These are phyloP conservation scores for Caloboletus inedulis DNA, from an alignment of 1,284 basidiomycete species.

Conservation along the genomic window DNA sequence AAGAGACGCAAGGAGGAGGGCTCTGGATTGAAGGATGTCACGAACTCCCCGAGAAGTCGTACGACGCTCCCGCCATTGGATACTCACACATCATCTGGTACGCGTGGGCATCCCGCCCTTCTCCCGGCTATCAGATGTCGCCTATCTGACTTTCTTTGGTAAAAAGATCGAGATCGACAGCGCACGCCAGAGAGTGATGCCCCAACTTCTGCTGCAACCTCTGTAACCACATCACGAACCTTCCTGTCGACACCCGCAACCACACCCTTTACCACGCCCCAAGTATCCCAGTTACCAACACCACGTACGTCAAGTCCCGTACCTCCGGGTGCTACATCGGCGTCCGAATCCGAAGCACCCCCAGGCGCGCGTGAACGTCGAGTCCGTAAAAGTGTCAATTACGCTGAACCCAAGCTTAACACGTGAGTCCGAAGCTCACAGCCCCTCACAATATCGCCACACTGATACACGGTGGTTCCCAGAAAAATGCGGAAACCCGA, in stretches of 20 bases:
- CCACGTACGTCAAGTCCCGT: slow-evolving; percentile 50
- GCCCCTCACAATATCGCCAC: slow-evolving; percentile 3
- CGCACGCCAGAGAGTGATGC: slow-evolving; percentile 40
- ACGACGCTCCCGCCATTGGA: slow-evolving; percentile 38
- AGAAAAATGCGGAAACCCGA: slow-evolving; percentile 93
- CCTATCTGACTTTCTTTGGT: slow-evolving; percentile 14
- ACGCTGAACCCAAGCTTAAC: slow-evolving; percentile 85
- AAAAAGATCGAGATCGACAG: slow-evolving; percentile 41
- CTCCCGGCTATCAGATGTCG: not conserved
- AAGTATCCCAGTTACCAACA: slow-evolving; percentile 38
- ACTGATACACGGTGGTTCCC: slow-evolving; percentile 15
- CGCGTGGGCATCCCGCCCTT: slow-evolving; percentile 13
- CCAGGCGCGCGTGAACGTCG: slow-evolving; percentile 61
- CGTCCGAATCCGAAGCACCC: slow-evolving; percentile 36
- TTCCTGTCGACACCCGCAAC: slow-evolving; percentile 42
- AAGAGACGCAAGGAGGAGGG: slow-evolving; percentile 40
- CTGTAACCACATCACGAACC: slow-evolving; percentile 39
- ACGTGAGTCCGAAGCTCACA: slow-evolving; percentile 54
- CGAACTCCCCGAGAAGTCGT: slow-evolving; percentile 49
- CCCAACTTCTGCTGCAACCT: slow-evolving; percentile 31
- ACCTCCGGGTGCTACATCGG: slow-evolving; percentile 36
- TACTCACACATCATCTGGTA: slow-evolving; percentile 34
- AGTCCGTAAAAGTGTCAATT: slow-evolving; percentile 79
- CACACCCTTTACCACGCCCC: slow-evolving; percentile 36
- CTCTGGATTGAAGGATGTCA: slow-evolving; percentile 57